phyloP scores from a whole-genome alignment of 768 basidiomycete genomes.

The Peribolospora kevripleyi region DNA sequence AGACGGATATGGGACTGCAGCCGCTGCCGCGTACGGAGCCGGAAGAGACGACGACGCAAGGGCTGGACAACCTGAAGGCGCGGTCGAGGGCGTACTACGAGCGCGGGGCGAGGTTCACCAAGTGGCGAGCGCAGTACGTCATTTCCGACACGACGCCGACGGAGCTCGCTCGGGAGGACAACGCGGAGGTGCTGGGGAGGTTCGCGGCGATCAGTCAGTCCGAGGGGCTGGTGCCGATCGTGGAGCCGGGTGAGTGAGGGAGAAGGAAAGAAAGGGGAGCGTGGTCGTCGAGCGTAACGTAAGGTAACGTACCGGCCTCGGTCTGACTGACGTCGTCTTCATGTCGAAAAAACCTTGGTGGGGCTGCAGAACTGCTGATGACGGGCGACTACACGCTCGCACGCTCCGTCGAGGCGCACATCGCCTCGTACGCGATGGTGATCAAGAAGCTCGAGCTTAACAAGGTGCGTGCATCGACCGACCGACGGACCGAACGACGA shows the following conservation, averaged over 20 bases:
- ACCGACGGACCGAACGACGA: too few species aligned
- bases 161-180: slow-evolving; percentile 1
- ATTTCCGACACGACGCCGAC: slow-evolving; percentile 2
- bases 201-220: slow-evolving; percentile 31
- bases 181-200: slow-evolving; percentile 19
- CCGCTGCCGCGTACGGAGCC: background rate
- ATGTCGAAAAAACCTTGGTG: too few species aligned
- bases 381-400: slow-evolving; percentile 2
- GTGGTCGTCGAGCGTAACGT: too few species aligned
- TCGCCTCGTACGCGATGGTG: slow-evolving; percentile 1
- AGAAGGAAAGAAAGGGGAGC: too few species aligned
- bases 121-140: slow-evolving; percentile 3
- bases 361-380: background rate
- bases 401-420: slow-evolving; percentile 3
- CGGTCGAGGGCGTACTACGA: slow-evolving; percentile 1
- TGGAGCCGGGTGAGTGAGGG: background rate
- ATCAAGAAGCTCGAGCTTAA: slow-evolving; percentile 1
- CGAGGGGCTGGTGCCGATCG: slow-evolving; percentile 5
- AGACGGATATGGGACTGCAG: slow-evolving; percentile 2
- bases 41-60: slow-evolving; percentile 3
- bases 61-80: slow-evolving; percentile 1
- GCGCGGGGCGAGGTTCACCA: slow-evolving; percentile 3
- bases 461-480: background rate
- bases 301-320: too few species aligned
- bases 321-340: too few species aligned